These are phyloP conservation scores for Cladosporium sp. DNA, from an alignment of 2,329 filamentous ascomycete genomes.

Conservation along the genomic window DNA sequence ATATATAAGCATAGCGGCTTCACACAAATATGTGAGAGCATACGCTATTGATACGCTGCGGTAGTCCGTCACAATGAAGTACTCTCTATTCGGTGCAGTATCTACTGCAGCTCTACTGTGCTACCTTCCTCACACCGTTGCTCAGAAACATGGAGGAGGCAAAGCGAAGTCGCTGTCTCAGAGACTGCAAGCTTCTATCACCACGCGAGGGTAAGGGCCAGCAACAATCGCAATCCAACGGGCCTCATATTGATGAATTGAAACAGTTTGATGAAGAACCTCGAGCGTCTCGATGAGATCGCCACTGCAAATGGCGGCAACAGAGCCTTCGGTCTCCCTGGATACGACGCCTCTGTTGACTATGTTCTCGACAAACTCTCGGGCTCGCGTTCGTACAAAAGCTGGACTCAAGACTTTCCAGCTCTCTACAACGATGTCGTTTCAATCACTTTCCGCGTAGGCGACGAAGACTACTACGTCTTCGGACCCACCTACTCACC, in stretches of 20 bases:
- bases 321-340: constrained; percentile 54
- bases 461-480: constrained; percentile 54
- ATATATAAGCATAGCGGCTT: no score
- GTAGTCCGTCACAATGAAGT: background rate
- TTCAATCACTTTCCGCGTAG: constrained; percentile 42
- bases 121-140: background rate
- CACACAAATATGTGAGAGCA: no score
- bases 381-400: constrained; percentile 28
- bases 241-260: background rate
- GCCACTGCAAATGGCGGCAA: constrained; percentile 52
- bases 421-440: constrained; percentile 15
- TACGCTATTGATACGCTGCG: no score
- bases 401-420: constrained; percentile 15
- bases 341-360: constrained; percentile 53
- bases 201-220: constrained; percentile 5
- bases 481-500: constrained; percentile 56
- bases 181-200: constrained; percentile 14
- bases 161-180: constrained; percentile 9
- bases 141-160: background rate
- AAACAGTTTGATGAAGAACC: constrained; percentile 46
- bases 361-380: constrained; percentile 48
- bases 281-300: constrained; percentile 51
- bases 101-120: constrained; percentile 7
- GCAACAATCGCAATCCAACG: background rate
- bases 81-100: background rate